Conservation (phyloP, 1,284 basidiomycete genomes). For the Mrakiaceae sp. region DNA sequence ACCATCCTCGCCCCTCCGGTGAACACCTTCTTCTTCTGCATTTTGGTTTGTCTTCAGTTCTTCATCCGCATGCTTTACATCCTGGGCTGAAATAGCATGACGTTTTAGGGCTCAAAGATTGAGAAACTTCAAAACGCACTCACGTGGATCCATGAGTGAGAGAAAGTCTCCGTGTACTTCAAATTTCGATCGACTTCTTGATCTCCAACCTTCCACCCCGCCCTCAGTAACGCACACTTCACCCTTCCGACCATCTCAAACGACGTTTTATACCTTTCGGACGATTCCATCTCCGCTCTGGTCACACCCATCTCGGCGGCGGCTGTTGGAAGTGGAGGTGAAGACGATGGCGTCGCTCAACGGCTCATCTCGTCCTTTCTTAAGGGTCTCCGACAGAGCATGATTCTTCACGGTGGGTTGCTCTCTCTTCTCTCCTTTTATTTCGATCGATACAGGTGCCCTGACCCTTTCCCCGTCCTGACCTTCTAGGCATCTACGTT, state of each 20-base stretch:
- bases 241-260: conserved; percentile 62
- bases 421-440: conserved; percentile 46
- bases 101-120: conserved; percentile 59
- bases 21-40: conserved; percentile 77
- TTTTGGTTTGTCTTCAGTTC: conserved; percentile 39
- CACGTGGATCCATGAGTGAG: conserved; percentile 68
- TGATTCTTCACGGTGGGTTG: conserved; percentile 66
- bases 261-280: conserved; percentile 62
- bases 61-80: not conserved
- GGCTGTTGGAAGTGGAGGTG: conserved; percentile 51
- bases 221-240: conserved; percentile 52
- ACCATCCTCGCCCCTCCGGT: conserved; percentile 69
- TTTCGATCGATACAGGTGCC: too few species aligned
- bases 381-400: conserved; percentile 60
- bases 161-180: not conserved
- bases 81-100: too few species aligned
- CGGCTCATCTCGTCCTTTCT: conserved; percentile 63
- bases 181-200: not conserved
- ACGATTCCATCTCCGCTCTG: conserved; percentile 57
- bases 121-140: conserved; percentile 72
- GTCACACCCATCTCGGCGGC: conserved; percentile 64
- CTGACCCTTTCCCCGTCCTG: not conserved
- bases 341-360: conserved; percentile 50
- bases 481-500: not conserved
- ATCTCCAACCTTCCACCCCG: too few species aligned